A percentile compares a stretch with the other conserved stretches of the same genome.
Evolutionary conservation across 2,329 filamentous ascomycete species (phyloP).

Genomic region (Harringtonia lauricola): DNA sequence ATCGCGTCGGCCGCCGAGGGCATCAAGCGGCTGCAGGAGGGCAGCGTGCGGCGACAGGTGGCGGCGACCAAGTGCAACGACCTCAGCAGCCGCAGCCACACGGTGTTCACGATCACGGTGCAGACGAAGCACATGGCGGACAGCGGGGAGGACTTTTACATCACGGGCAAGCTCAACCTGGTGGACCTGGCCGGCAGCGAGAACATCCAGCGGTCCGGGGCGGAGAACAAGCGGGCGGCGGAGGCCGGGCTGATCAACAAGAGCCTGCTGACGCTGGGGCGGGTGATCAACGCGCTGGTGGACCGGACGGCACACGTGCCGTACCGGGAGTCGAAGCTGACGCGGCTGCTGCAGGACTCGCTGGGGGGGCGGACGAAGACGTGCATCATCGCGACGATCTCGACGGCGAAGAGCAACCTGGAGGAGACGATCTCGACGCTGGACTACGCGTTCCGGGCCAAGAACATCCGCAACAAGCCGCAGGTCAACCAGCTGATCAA

Average conservation of each 20-base stretch:
- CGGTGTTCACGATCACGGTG: conserved; percentile 91
- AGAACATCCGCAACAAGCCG: conserved; percentile 97
- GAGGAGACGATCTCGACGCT: conserved; percentile 98
- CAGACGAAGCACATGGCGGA: conserved; percentile 75
- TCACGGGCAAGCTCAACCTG: conserved; percentile 86
- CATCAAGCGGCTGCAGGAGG: conserved; percentile 77
- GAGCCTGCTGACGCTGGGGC: conserved; percentile 83
- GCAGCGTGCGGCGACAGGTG: conserved; percentile 92
- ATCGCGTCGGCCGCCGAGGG: conserved; percentile 78
- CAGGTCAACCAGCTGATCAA: conserved; percentile 87
- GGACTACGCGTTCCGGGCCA: conserved; percentile 94
- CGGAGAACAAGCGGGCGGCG: conserved; percentile 92
- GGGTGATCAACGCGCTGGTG: conserved; percentile 95
- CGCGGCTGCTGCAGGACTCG: conserved; percentile 88
- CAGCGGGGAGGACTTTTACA: conserved; percentile 80
- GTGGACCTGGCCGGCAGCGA: conserved; percentile 96
- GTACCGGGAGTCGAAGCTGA: conserved; percentile 88
- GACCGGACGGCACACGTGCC: conserved; percentile 87
- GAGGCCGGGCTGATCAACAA: conserved; percentile 98
- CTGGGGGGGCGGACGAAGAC: conserved; percentile 93
- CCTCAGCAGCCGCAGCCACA: conserved; percentile 91
- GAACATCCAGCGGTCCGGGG: conserved; percentile 93
- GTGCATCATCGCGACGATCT: conserved; percentile 95
- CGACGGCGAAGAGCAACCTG: conserved; percentile 85
- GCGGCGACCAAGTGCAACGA: conserved; percentile 99